Evolutionary conservation across 139 green algal genomes (phyloP).

Genomic region (Closterium sp.): DNA sequence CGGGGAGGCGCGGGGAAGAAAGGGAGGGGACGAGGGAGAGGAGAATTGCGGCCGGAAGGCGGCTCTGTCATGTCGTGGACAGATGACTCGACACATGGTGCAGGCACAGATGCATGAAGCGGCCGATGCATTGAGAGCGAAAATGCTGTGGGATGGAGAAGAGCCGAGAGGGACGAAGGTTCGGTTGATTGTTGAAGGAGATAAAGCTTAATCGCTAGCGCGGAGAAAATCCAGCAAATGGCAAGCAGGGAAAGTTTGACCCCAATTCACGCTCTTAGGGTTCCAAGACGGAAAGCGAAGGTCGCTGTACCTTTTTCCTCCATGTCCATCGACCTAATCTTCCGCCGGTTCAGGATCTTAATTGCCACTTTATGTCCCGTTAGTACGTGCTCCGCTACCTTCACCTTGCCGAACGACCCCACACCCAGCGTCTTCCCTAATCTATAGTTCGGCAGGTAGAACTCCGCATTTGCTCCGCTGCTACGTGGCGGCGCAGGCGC

Average conservation of each 20-base stretch:
- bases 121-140: too few species aligned
- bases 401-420: slow-evolving; percentile 95
- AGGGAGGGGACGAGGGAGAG: neutral
- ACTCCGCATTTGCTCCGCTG: slow-evolving; percentile 41
- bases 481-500: neutral
- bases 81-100: slow-evolving; percentile 44
- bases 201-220: neutral
- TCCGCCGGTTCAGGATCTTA: slow-evolving; percentile 98
- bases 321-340: slow-evolving; percentile 99
- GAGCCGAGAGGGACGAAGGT: neutral
- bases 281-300: neutral
- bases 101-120: neutral
- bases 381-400: slow-evolving; percentile 92
- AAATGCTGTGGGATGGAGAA: neutral
- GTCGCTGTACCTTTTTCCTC: slow-evolving; percentile 80
- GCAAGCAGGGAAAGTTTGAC: too few species aligned
- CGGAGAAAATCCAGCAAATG: neutral
- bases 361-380: slow-evolving; percentile 98
- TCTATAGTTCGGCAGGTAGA: slow-evolving; percentile 88
- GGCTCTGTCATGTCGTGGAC: slow-evolving; percentile 99
- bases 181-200: too few species aligned
- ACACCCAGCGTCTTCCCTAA: slow-evolving; percentile 97
- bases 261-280: neutral
- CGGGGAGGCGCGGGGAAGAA: neutral
- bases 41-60: slow-evolving; percentile 63